Evolutionary conservation across 116 monocot species (phyloP).

Genomic region (Posidonia oceanica): DNA sequence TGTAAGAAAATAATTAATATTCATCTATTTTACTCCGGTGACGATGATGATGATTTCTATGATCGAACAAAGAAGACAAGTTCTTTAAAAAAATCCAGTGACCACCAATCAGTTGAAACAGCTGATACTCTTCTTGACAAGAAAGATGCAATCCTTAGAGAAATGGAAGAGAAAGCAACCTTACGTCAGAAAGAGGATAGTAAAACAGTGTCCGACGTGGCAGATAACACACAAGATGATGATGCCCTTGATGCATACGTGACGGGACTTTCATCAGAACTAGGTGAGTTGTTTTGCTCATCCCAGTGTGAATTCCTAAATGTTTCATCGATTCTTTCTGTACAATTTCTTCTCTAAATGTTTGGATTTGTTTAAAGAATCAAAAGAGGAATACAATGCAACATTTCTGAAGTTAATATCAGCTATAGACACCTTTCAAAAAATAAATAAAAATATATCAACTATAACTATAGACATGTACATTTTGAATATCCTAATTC

Average conservation of each 20-base stretch:
- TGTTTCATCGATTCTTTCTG: background rate
- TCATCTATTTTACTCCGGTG: conserved; percentile 21
- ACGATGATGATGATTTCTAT: conserved; percentile 97
- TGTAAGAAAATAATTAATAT: background rate
- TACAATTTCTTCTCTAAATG: background rate
- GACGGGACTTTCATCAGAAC: conserved; percentile 73
- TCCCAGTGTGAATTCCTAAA: background rate
- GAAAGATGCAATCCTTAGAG: conserved; percentile 42
- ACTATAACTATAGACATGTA: too few species aligned
- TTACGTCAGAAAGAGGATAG: conserved; percentile 45
- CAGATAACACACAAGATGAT: conserved; percentile 15
- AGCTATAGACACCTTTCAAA: too few species aligned
- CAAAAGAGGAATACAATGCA: too few species aligned
- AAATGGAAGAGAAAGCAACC: conserved; percentile 59
- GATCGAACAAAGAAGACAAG: conserved; percentile 76
- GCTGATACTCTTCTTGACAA: conserved; percentile 89
- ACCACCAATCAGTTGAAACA: conserved; percentile 69
- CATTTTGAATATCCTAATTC: too few species aligned
- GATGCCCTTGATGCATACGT: conserved; percentile 95
- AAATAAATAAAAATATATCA: too few species aligned
- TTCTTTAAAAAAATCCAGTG: conserved; percentile 21
- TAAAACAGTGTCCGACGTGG: conserved; percentile 16
- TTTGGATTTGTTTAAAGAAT: too few species aligned
- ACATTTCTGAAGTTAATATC: too few species aligned
- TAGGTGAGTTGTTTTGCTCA: conserved; percentile 37